Percentiles rank a stretch among this genome's conserved stretches.
Conservation (phyloP, 345 rosid species). For the Eucalyptus marginata region DNA sequence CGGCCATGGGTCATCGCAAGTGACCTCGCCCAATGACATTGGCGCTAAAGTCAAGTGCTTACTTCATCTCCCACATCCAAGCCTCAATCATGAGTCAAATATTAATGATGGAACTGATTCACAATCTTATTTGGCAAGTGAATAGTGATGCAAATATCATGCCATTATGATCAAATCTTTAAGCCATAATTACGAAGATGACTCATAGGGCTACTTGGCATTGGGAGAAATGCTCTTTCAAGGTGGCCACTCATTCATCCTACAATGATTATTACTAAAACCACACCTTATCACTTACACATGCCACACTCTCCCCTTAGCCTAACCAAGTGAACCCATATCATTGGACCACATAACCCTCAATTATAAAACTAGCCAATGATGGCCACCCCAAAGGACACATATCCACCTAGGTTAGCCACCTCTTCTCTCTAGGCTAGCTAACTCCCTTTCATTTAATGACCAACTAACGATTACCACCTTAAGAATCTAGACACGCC, state of each 20-base stretch:
- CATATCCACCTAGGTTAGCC: neutral
- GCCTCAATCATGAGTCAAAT: neutral
- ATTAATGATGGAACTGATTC: neutral
- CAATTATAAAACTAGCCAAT: neutral
- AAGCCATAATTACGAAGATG: neutral
- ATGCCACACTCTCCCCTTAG: neutral
- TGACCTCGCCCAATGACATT: neutral
- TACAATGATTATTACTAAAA: neutral
- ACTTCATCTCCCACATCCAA: neutral
- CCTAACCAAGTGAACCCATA: neutral
- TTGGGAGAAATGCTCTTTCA: neutral
- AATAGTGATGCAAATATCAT: neutral
- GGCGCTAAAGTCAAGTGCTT: neutral
- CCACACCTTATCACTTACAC: neutral
- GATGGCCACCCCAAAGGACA: neutral
- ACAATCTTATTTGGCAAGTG: neutral
- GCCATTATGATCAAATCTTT: neutral
- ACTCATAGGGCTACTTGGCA: neutral
- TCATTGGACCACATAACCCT: neutral
- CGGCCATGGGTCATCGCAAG: neutral
- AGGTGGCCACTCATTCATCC: neutral
- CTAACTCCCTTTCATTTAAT: neutral
- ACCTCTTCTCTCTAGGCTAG: neutral
- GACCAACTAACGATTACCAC: neutral
- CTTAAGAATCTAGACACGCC: neutral